Conservation (phyloP, 148 eudicot genomes). For the Cornus florida region DNA sequence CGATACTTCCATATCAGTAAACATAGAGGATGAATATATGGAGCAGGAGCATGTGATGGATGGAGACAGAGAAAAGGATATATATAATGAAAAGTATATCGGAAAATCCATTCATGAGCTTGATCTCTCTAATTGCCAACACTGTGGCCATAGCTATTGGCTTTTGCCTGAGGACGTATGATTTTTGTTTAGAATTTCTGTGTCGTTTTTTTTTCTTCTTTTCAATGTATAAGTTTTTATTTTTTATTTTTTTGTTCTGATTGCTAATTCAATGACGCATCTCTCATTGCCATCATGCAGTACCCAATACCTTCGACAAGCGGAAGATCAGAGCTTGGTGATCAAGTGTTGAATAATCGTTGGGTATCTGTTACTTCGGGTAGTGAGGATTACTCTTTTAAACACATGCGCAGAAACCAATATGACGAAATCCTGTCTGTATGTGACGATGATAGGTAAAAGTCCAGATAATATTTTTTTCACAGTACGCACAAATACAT, state of each 20-base stretch:
- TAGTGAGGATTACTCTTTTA: slow-evolving; percentile 83
- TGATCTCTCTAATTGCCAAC: slow-evolving; percentile 71
- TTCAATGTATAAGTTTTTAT: background rate
- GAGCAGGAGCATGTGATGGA: slow-evolving; percentile 58
- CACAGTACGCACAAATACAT: too few species aligned
- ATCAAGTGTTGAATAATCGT: slow-evolving; percentile 66
- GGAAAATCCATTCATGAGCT: slow-evolving; percentile 78
- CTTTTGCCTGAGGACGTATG: slow-evolving; percentile 75
- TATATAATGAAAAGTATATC: slow-evolving; percentile 44
- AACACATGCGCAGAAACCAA: slow-evolving; percentile 89
- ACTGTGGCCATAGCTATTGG: slow-evolving; percentile 79
- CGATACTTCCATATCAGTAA: slow-evolving; percentile 42
- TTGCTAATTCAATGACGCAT: background rate
- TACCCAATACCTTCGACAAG: slow-evolving; percentile 73
- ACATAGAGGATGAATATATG: slow-evolving; percentile 54
- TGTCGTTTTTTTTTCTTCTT: background rate
- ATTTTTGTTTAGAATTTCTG: background rate
- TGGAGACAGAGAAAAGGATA: slow-evolving; percentile 56
- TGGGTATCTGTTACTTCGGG: slow-evolving; percentile 95
- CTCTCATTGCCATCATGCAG: slow-evolving; percentile 25
- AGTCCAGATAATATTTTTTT: background rate
- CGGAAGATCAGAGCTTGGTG: slow-evolving; percentile 68
- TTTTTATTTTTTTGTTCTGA: background rate
- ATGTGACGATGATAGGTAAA: slow-evolving; percentile 87
- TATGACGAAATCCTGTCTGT: slow-evolving; percentile 82